phyloP scores from a whole-genome alignment of 2,329 filamentous ascomycete genomes.

The Xylaria sp. region DNA sequence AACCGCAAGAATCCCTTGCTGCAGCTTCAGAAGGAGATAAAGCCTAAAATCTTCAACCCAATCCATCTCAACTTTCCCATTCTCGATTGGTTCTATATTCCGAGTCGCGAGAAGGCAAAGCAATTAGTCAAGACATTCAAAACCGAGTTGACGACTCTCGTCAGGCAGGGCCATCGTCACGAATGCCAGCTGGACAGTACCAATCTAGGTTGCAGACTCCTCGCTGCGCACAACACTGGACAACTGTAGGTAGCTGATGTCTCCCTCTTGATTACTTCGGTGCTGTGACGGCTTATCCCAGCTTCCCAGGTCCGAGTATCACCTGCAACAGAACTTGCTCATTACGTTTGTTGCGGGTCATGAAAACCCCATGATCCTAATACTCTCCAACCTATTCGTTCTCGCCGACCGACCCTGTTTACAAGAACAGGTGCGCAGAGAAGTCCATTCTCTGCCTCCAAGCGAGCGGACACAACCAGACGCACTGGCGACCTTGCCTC shows the following conservation, averaged over 20 bases:
- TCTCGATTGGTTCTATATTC: constrained; percentile 38
- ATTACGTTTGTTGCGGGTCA: constrained; percentile 49
- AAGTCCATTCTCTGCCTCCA: constrained; percentile 36
- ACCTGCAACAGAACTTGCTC: constrained; percentile 48
- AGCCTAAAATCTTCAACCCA: constrained; percentile 44
- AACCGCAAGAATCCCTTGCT: constrained; percentile 31
- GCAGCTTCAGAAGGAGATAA: constrained; percentile 37
- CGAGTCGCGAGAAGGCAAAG: constrained; percentile 37
- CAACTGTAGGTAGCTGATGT: constrained; percentile 5
- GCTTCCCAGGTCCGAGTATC: constrained; percentile 38
- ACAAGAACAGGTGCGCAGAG: constrained; percentile 41
- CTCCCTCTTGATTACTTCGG: too few relatives aligned
- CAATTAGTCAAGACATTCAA: constrained; percentile 37
- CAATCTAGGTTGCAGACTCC: constrained; percentile 31
- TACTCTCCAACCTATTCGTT: constrained; percentile 12
- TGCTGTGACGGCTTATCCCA: neutral
- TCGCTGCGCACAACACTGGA: constrained; percentile 33
- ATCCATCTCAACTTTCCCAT: constrained; percentile 45
- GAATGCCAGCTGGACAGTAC: constrained; percentile 4
- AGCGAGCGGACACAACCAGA: constrained; percentile 20
- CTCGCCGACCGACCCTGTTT: constrained; percentile 28
- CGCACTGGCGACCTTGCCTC: constrained; percentile 44
- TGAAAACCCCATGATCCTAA: constrained; percentile 48
- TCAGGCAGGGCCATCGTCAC: constrained; percentile 7
- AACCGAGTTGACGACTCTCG: constrained; percentile 29